Conservation (phyloP, 345 rosid species). For the Populus pruinosa region DNA sequence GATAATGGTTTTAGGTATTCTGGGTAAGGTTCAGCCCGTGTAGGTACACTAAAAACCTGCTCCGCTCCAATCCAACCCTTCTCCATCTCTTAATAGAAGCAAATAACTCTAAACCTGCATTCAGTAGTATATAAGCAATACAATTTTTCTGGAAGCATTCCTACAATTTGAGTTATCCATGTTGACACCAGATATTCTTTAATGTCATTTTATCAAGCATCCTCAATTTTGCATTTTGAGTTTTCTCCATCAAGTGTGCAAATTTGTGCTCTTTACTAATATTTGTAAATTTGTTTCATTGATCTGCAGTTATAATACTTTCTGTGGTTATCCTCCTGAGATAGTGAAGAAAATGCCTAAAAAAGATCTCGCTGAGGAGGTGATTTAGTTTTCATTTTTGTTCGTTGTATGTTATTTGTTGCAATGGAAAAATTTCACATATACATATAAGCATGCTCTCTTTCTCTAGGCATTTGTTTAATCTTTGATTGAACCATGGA, state of each 20-base stretch:
- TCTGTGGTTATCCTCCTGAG: conserved; percentile 91
- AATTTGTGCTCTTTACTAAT: too few relatives aligned
- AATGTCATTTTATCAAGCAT: too few relatives aligned
- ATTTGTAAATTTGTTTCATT: not conserved
- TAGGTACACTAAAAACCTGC: too few relatives aligned
- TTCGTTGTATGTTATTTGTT: not conserved
- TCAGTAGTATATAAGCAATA: too few relatives aligned
- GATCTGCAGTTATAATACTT: conserved; percentile 77
- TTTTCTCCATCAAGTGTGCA: too few relatives aligned
- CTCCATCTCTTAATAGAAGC: not conserved
- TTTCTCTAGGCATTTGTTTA: not conserved
- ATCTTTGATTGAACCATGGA: not conserved
- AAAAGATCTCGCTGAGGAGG: conserved; percentile 96
- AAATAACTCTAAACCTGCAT: not conserved
- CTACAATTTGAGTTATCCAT: too few relatives aligned
- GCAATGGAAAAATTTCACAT: not conserved
- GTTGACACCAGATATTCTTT: too few relatives aligned
- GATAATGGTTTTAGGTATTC: too few relatives aligned
- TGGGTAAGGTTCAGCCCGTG: too few relatives aligned
- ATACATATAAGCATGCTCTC: not conserved
- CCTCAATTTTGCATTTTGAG: too few relatives aligned
- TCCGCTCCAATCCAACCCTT: too few relatives aligned
- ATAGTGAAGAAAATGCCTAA: conserved; percentile 94
- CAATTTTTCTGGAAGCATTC: not conserved
- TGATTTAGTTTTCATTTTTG: conserved; percentile 16